A percentile compares a stretch with the other conserved stretches of the same genome.
These are phyloP conservation scores for Bauhinia variegata DNA, from an alignment of 306 rosid genomes.

Conservation along the genomic window DNA sequence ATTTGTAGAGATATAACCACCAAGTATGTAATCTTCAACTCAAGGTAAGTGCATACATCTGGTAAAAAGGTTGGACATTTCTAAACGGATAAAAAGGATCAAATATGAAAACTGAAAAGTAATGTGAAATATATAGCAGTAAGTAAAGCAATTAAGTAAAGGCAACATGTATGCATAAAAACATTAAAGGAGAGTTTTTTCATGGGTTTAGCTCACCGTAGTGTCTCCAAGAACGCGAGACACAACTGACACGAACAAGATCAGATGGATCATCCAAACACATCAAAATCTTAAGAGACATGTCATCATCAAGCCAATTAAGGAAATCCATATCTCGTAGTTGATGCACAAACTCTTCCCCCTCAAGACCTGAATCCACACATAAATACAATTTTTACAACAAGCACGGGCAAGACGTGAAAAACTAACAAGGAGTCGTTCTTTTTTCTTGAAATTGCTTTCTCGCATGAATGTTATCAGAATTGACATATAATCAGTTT, in stretches of 20 bases:
- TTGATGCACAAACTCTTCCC: constrained; percentile 22
- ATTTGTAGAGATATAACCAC: constrained; percentile 5
- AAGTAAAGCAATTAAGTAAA: not conserved
- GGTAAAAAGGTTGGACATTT: constrained; percentile 8
- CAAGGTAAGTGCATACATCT: not conserved
- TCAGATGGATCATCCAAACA: constrained; percentile 72
- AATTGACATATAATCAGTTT: constrained; percentile 2
- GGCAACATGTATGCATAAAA: not conserved
- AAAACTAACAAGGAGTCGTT: not conserved
- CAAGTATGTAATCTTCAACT: too few relatives aligned
- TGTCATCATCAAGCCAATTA: constrained; percentile 56
- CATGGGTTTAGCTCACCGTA: constrained; percentile 59
- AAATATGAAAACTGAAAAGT: constrained; percentile 13
- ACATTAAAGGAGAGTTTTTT: not conserved
- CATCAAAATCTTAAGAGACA: constrained; percentile 49
- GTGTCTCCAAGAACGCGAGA: constrained; percentile 68
- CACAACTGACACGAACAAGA: constrained; percentile 54
- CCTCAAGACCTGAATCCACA: constrained; percentile 50
- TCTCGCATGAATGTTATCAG: constrained; percentile 12
- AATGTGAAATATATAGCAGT: constrained; percentile 8
- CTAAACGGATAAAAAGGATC: not conserved
- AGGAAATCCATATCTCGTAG: constrained; percentile 59
- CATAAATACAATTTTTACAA: constrained; percentile 24
- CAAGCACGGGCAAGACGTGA: constrained; percentile 16
- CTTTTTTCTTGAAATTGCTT: not conserved